Evolutionary conservation across 129 eudicot species (phyloP).

Genomic region (Glebionis coronaria): DNA sequence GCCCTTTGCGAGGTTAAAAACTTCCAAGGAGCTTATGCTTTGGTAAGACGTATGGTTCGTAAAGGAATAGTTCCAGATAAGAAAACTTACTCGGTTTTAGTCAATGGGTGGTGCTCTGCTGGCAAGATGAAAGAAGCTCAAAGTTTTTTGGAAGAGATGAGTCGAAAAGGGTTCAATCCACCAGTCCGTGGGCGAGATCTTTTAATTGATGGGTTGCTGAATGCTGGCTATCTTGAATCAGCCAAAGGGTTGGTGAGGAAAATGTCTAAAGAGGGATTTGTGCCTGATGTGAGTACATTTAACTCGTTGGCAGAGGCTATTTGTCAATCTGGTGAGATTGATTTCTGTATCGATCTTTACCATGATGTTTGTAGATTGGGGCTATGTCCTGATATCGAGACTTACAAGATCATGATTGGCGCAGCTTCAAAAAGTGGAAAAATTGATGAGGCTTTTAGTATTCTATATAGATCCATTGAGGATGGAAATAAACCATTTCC

Average conservation of each 20-base stretch:
- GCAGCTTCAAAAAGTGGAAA: conserved; percentile 54
- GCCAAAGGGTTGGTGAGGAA: conserved; percentile 84
- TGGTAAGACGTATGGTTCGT: conserved; percentile 77
- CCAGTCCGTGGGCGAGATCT: conserved; percentile 93
- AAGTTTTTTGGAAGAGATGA: conserved; percentile 89
- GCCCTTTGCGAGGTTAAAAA: conserved; percentile 86
- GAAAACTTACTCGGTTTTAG: conserved; percentile 75
- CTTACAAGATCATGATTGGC: conserved; percentile 72
- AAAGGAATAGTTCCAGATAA: conserved; percentile 72
- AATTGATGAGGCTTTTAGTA: conserved; percentile 65
- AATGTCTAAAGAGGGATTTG: conserved; percentile 89
- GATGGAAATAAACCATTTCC: conserved; percentile 90
- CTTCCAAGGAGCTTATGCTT: conserved; percentile 88
- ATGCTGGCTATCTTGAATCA: conserved; percentile 90
- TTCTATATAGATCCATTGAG: conserved; percentile 82
- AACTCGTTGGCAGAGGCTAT: conserved; percentile 74
- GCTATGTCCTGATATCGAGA: conserved; percentile 66
- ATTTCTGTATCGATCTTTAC: conserved; percentile 65
- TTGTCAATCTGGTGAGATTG: conserved; percentile 69
- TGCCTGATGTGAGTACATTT: conserved; percentile 82
- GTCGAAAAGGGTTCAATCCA: conserved; percentile 75
- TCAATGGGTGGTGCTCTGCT: conserved; percentile 90
- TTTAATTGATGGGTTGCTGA: conserved; percentile 75
- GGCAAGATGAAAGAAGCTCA: conserved; percentile 94
- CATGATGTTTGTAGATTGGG: conserved; percentile 69